Evolutionary conservation across 352 stramenopile species (phyloP), one percentile per base, ranked within the genome.

Genomic region (Globisporangium iwayamae): DNA sequence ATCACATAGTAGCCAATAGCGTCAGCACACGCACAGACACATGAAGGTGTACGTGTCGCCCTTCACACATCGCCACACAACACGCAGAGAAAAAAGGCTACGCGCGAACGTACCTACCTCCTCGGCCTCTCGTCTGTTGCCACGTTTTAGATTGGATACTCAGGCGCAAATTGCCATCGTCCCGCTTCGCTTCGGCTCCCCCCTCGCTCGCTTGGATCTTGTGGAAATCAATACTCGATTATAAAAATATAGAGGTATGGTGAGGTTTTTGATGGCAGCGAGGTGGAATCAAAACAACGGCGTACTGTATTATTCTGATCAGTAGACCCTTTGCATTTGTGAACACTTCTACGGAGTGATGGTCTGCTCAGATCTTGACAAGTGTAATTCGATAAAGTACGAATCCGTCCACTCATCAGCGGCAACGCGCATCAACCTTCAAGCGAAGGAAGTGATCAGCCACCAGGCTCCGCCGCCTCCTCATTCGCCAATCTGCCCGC

Each of bases 111-210:
- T 41, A 66, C 60, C 38, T 54, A 28, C 25, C 25, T 28, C 20
- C 30, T 65, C 41, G 39, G 34, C 51, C 60, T 66, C 60, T 66
- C 51, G 41, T 52, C 20, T 60, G 39, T 9, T 55, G 60, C 60
- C 60, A 66, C 60, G 60, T 66, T 41, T 41, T 41, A 41, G 36
- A 41, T 41, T 66, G 25, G 60, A 66, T 66, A 65, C 59, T 66
- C 56, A 54, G 52, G n/a, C 28, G 48, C 4, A 25, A 41, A 56
- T 41, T 57, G 52, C 22, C 13, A 3, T 22, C 30, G 16, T 36
- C 28, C 9, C 6, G 51, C 28, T 30, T 41, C 6, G 18, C 16
- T 32, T 54, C 16, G 28, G 16, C 10, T 54, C 41, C 56, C 56
- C 28, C 43, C 39, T 32, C 39, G n/a, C 45, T 38, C 39, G 25